A percentile compares a stretch with the other conserved stretches of the same genome.
Conservation (phyloP, 768 basidiomycete species). For the Tylopilus felleus region DNA sequence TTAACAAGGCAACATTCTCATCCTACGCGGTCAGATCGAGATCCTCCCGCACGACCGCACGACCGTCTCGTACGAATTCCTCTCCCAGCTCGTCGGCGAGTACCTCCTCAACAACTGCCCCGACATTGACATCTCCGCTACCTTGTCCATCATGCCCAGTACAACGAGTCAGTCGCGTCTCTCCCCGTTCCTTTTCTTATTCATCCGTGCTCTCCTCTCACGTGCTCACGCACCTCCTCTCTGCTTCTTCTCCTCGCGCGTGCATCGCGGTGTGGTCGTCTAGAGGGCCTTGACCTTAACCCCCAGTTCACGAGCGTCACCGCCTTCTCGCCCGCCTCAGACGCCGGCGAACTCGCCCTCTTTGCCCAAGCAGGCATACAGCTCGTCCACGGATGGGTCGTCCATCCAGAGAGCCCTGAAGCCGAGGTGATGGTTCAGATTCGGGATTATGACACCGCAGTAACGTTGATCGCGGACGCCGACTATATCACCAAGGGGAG, state of each 20-base stretch:
- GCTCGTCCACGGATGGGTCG: conserved; percentile 83
- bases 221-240: too few species aligned
- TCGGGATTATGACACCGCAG: conserved; percentile 71
- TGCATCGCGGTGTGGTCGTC: neutral
- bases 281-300: conserved; percentile 89
- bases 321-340: conserved; percentile 61
- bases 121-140: conserved; percentile 33
- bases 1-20: conserved; percentile 74
- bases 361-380: conserved; percentile 80
- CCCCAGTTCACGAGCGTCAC: conserved; percentile 71
- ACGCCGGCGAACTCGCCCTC: conserved; percentile 76
- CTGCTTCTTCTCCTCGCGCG: neutral
- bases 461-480: conserved; percentile 73
- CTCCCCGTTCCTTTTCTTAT: neutral
- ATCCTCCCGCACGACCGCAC: conserved; percentile 64
- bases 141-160: conserved; percentile 43
- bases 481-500: conserved; percentile 67
- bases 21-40: conserved; percentile 77
- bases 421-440: conserved; percentile 47
- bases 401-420: conserved; percentile 49
- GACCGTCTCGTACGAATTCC: conserved; percentile 79
- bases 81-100: conserved; percentile 81
- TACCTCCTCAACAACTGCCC: conserved; percentile 62
- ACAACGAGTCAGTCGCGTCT: conserved; percentile 60
- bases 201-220: neutral